A percentile compares a stretch with the other conserved stretches of the same genome.
phyloP scores from a whole-genome alignment of 257 asterid species.

The Solanum arcanum region DNA sequence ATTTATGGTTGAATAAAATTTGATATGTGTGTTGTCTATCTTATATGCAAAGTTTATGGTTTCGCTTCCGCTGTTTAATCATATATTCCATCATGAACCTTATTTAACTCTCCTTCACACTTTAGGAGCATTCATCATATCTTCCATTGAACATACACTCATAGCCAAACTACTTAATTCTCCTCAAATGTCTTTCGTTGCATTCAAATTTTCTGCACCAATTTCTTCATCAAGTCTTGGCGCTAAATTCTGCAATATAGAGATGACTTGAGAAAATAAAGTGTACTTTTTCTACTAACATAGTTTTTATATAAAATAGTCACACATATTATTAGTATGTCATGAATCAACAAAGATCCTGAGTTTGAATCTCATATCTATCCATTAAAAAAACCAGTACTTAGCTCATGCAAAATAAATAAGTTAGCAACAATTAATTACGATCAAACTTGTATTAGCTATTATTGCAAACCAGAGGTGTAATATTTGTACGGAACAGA shows the following conservation, averaged over 20 bases:
- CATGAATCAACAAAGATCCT: background rate
- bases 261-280: background rate
- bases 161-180: background rate
- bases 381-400: background rate
- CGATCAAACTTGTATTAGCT: too few relatives aligned
- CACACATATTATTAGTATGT: background rate
- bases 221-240: background rate
- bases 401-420: slow-evolving; percentile 12
- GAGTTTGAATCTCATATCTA: background rate
- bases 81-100: background rate
- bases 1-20: too few relatives aligned
- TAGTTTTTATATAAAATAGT: background rate
- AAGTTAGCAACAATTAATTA: background rate
- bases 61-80: background rate
- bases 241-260: background rate
- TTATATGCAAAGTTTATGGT: background rate
- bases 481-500: too few relatives aligned
- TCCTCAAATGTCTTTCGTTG: background rate
- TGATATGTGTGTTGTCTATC: background rate
- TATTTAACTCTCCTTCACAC: background rate
- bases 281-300: background rate
- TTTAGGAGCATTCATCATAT: background rate
- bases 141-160: background rate
- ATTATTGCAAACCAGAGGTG: too few relatives aligned
- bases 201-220: background rate